Evolutionary conservation across 139 green algal genomes (phyloP).

Genomic region (Dunaliella primolecta): DNA sequence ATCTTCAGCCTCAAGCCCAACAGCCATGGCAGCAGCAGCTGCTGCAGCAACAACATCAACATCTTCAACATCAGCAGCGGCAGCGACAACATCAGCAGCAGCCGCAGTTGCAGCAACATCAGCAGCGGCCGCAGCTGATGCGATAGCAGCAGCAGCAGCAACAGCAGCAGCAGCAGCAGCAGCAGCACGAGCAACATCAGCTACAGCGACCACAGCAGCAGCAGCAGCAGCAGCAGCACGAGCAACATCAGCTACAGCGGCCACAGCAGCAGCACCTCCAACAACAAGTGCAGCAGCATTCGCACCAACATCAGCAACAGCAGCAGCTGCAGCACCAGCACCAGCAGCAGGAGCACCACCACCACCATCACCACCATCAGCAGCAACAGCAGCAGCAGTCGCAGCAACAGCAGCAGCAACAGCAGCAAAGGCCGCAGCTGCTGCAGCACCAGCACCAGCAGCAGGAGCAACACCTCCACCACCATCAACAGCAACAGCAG

Average conservation of each 20-base stretch:
- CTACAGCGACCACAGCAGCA: too few relatives aligned
- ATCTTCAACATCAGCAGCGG: not conserved
- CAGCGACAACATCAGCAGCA: not conserved
- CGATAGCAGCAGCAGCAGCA: too few relatives aligned
- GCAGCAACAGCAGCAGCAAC: not conserved
- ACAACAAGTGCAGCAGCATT: too few relatives aligned
- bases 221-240: too few relatives aligned
- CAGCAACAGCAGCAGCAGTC: not conserved
- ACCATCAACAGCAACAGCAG: not conserved
- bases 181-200: too few relatives aligned
- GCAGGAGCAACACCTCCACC: constrained; percentile 12
- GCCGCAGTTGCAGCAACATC: not conserved
- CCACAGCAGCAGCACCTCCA: too few relatives aligned
- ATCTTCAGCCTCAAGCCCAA: not conserved
- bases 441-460: not conserved
- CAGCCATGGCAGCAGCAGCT: not conserved
- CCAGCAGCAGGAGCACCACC: not conserved
- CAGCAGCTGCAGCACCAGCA: not conserved
- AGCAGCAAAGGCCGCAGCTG: not conserved
- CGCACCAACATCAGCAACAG: too few relatives aligned
- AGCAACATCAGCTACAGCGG: too few relatives aligned
- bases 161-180: too few relatives aligned
- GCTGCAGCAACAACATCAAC: not conserved
- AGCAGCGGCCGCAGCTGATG: too few relatives aligned
- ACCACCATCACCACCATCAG: not conserved